Evolutionary conservation across 192 early-diverging fungal genomes (phyloP), one percentile per base, ranked within the genome.

Genomic region (Coemansia sp.): DNA sequence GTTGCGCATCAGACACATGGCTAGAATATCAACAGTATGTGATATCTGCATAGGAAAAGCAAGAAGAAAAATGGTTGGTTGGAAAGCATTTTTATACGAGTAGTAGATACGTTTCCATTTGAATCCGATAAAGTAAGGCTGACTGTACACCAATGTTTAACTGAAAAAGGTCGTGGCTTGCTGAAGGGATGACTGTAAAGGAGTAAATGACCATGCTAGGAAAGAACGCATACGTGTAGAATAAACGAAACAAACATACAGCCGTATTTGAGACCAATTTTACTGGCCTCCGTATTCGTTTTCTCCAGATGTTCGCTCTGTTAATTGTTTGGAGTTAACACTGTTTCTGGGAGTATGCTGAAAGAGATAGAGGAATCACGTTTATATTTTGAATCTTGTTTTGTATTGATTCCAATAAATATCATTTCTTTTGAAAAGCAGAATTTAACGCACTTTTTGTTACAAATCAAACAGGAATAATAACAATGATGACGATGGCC

Each of bases 111-210:
- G 21, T 11, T 54, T 22, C 51, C 51, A 54, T 54, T 54, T 19
- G 51, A 22, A 54, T 54, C 21, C 22, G 22, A 13, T 6, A 7
- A 59, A 59, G 57, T 37, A 59, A 59, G 57, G 57, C 57, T 59
- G 57, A 59, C 57, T 41, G 57, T 41, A 59, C 16, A 41, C 39
- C 11, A 59, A 41, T 59, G 57, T 41, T 59, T 16, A 59, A 59
- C 57, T 41, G 18, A 6, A 18, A 40, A 12, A 59, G 32, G 40
- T 41, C 39, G 39, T 59, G 57, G 57, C 57, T 59, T 59, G 57
- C 32, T 37, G 46, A 32, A 32, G 32, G 32, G 32, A 4, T 32
- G 1, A 32, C 51, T 21, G 12, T 52, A 63, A n/a, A 48, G n/a
- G 41, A 45, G 41, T 15, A 40, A 41, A 54, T 43, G 39, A 41